A percentile compares a stretch with the other conserved stretches of the same genome.
phyloP scores from a whole-genome alignment of 2,329 filamentous ascomycete genomes.

The Sclerotiophoma versabilis region DNA sequence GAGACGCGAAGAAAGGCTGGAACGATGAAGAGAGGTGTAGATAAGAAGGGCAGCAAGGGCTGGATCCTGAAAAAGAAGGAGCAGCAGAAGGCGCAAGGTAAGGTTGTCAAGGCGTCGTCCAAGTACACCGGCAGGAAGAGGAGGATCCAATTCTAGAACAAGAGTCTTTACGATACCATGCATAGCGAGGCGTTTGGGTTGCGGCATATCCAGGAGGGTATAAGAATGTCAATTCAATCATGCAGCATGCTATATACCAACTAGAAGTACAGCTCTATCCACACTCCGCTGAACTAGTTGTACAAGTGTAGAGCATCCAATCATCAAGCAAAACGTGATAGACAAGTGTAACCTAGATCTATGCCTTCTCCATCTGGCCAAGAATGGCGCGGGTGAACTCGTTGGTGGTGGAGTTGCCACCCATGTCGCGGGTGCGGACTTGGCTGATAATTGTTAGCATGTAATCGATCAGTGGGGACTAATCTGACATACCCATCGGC shows the following conservation, averaged over 20 bases:
- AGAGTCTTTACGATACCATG: constrained; percentile 34
- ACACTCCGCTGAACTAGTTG: constrained; percentile 42
- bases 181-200: constrained; percentile 47
- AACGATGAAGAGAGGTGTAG: constrained; percentile 62
- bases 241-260: constrained; percentile 51
- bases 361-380: constrained; percentile 82
- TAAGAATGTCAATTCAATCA: constrained; percentile 46
- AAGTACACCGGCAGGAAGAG: constrained; percentile 95
- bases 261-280: constrained; percentile 52
- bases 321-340: constrained; percentile 31
- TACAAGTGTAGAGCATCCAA: constrained; percentile 40
- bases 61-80: constrained; percentile 90
- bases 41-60: constrained; percentile 81
- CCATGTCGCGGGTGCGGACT: constrained; percentile 93
- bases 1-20: constrained; percentile 61
- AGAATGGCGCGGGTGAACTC: constrained; percentile 95
- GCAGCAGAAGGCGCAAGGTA: constrained; percentile 93
- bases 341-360: constrained; percentile 27
- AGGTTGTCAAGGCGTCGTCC: constrained; percentile 87
- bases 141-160: constrained; percentile 72
- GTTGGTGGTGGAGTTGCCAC: constrained; percentile 85
- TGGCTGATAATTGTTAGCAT: constrained; percentile 64
- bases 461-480: neutral
- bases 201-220: constrained; percentile 28
- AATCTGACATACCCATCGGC: constrained; percentile 76